These are phyloP conservation scores for Aspergillus luchuensis DNA, from an alignment of 2,329 filamentous ascomycete genomes.

Conservation along the genomic window DNA sequence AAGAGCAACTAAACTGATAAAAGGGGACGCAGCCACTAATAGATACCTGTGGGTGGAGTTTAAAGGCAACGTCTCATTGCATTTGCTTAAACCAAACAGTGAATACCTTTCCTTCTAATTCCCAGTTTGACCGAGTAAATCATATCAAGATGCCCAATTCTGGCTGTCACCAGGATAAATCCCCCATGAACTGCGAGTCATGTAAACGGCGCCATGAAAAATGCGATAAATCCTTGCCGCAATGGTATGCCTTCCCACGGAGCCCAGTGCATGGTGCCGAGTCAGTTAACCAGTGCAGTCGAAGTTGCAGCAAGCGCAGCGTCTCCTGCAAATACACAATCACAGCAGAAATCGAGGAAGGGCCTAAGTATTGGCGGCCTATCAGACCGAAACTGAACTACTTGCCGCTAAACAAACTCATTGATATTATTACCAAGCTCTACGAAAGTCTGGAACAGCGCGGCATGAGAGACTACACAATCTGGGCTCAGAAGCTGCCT, in stretches of 20 bases:
- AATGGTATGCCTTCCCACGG: background rate
- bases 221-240: background rate
- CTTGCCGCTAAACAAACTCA: background rate
- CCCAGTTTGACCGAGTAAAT: background rate
- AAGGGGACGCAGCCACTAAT: no score
- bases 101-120: background rate
- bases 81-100: background rate
- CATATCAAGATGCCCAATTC: background rate
- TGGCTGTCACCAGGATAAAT: background rate
- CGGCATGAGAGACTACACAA: background rate
- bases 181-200: background rate
- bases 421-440: background rate
- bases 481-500: background rate
- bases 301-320: no score
- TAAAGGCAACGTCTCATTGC: no score
- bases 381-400: background rate
- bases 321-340: background rate
- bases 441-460: background rate
- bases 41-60: no score
- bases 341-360: background rate
- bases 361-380: background rate
- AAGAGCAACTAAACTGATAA: no score
- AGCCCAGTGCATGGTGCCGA: background rate
- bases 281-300: background rate
- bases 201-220: background rate